phyloP scores from a whole-genome alignment of 2,329 filamentous ascomycete genomes.

The Claviceps quebecensis region DNA sequence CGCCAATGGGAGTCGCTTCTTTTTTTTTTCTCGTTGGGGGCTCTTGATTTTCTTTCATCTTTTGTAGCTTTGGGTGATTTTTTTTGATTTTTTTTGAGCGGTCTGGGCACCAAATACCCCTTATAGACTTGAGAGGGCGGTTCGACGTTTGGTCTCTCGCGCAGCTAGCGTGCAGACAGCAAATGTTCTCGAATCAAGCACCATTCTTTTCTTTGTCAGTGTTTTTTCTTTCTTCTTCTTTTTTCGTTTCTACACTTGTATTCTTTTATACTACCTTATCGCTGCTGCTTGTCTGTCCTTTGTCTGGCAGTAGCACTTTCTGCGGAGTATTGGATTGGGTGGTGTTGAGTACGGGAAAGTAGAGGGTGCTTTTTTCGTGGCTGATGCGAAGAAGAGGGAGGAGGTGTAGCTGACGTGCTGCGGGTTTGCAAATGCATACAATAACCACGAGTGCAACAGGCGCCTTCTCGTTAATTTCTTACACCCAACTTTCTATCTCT shows the following conservation, averaged over 20 bases:
- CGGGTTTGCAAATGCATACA: too few relatives aligned
- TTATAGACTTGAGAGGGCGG: constrained; percentile 21
- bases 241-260: constrained; percentile 14
- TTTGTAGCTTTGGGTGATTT: background rate
- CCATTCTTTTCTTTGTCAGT: constrained; percentile 9
- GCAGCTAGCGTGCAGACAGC: constrained; percentile 15
- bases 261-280: background rate
- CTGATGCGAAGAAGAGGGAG: background rate
- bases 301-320: background rate
- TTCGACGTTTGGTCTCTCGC: constrained; percentile 6
- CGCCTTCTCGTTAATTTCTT: too few relatives aligned
- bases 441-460: too few relatives aligned
- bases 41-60: constrained; percentile 2
- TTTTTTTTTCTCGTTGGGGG: constrained; percentile 1
- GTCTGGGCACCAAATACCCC: constrained; percentile 22
- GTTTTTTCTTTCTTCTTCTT: constrained; percentile 8
- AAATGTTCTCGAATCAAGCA: constrained; percentile 13
- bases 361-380: background rate
- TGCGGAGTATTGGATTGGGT: background rate
- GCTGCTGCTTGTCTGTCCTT: too few relatives aligned
- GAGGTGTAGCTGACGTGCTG: too few relatives aligned
- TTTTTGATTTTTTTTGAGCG: constrained; percentile 10
- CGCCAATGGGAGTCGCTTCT: constrained; percentile 9
- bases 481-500: too few relatives aligned
- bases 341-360: background rate